Conservation (phyloP, 148 eudicot genomes). For the Nyssa sinensis region DNA sequence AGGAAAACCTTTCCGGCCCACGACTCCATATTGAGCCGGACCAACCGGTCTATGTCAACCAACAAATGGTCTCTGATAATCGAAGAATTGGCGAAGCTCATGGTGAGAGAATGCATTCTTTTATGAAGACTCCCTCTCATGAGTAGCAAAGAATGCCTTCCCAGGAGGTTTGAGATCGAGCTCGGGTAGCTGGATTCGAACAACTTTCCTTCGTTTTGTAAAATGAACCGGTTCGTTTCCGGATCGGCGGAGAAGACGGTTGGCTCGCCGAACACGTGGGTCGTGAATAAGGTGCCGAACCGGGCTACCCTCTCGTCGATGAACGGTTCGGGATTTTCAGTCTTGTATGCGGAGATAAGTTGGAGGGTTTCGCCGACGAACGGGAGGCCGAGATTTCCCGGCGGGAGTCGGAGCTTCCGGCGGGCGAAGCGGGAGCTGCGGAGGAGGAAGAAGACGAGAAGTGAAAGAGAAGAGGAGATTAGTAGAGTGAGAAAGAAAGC, state of each 20-base stretch:
- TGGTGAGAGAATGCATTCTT: conserved; percentile 85
- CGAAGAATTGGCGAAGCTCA: conserved; percentile 71
- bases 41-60: conserved; percentile 70
- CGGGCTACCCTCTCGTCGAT: conserved; percentile 63
- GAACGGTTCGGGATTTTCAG: conserved; percentile 89
- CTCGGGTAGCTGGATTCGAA: conserved; percentile 92
- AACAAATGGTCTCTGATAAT: conserved; percentile 68
- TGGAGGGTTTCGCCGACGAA: conserved; percentile 88
- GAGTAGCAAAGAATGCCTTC: conserved; percentile 68
- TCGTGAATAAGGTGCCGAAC: conserved; percentile 72
- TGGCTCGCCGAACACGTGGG: conserved; percentile 84
- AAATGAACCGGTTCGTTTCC: conserved; percentile 71
- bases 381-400: conserved; percentile 77
- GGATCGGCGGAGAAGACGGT: conserved; percentile 86
- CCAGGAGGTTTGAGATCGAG: conserved; percentile 73
- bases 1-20: conserved; percentile 73
- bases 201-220: conserved; percentile 83
- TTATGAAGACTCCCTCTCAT: conserved; percentile 84
- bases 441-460: conserved; percentile 15
- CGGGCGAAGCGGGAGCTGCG: conserved; percentile 29
- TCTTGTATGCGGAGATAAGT: conserved; percentile 86
- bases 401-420: conserved; percentile 58
- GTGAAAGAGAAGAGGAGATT: no score
- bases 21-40: conserved; percentile 51
- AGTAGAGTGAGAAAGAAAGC: conserved; percentile 19